Conservation (phyloP, 2,329 filamentous ascomycete genomes). For the Hymenoscyphus scutula region DNA sequence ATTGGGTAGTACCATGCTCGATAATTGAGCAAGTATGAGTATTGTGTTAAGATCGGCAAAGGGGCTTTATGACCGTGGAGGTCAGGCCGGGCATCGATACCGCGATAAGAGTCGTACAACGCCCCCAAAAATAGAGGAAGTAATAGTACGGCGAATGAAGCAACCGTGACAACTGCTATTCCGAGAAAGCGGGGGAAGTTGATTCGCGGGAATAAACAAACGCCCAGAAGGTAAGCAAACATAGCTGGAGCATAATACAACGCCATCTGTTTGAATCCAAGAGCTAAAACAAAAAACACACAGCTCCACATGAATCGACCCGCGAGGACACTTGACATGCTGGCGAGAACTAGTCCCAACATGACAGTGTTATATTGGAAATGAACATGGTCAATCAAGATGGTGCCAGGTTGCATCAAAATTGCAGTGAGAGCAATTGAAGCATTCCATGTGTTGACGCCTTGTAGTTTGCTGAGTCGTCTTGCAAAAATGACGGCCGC, state of each 20-base stretch:
- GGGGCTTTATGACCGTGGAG: conserved; percentile 58
- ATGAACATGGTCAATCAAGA: conserved; percentile 90
- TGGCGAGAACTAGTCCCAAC: conserved; percentile 85
- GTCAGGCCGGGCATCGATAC: conserved; percentile 56
- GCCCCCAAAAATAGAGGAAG: conserved; percentile 73
- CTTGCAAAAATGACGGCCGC: conserved; percentile 82
- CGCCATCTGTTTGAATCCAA: conserved; percentile 99
- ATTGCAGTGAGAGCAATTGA: conserved; percentile 86
- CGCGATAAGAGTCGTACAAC: conserved; percentile 64
- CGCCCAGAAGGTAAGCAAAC: conserved; percentile 86
- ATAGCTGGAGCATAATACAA: conserved; percentile 93
- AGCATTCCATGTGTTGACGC: conserved; percentile 76
- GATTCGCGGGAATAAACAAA: conserved; percentile 74
- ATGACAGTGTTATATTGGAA: conserved; percentile 99
- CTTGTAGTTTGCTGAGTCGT: conserved; percentile 72
- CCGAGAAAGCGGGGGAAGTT: conserved; percentile 66
- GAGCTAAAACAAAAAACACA: conserved; percentile 86
- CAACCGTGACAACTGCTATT: conserved; percentile 70
- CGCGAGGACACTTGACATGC: conserved; percentile 84
- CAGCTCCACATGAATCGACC: conserved; percentile 84
- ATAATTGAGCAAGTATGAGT: conserved; percentile 59
- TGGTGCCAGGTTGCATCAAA: conserved; percentile 84
- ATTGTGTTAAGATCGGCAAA: conserved; percentile 58
- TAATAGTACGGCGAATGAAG: conserved; percentile 72
- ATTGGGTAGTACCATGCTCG: conserved; percentile 71